Conservation (phyloP, 768 basidiomycete species). For the Collybiopsis confluens region DNA sequence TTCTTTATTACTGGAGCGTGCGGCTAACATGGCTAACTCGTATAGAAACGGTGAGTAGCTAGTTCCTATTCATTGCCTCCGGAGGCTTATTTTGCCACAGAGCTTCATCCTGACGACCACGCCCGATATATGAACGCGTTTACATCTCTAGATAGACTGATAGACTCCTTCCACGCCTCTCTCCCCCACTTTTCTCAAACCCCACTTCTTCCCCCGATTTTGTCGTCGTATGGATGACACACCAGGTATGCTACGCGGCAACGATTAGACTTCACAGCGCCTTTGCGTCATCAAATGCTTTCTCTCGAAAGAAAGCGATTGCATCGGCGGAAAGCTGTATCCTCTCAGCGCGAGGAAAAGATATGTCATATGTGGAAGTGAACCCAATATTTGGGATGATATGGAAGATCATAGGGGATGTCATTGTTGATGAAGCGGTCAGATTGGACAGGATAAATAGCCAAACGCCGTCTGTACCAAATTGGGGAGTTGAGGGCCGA, state of each 20-base stretch:
- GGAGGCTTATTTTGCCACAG: slow-evolving; percentile 11
- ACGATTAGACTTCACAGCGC: slow-evolving; percentile 21
- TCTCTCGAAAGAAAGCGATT: slow-evolving; percentile 4
- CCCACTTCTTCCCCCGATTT: slow-evolving; percentile 5
- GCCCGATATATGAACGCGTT: slow-evolving; percentile 19
- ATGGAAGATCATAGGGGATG: slow-evolving; percentile 1
- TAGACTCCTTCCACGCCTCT: slow-evolving; percentile 14
- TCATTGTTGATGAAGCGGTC: not conserved
- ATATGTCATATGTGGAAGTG: slow-evolving; percentile 1
- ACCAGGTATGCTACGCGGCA: slow-evolving; percentile 22
- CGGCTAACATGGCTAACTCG: slow-evolving; percentile 11
- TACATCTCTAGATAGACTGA: slow-evolving; percentile 20
- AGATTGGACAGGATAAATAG: not conserved
- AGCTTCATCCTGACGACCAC: slow-evolving; percentile 16
- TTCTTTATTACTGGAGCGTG: slow-evolving; percentile 22
- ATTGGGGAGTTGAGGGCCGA: not conserved
- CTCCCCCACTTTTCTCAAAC: slow-evolving; percentile 10
- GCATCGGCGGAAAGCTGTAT: not conserved
- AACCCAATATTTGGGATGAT: slow-evolving; percentile 10
- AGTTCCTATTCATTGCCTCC: not conserved
- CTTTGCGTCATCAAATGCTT: slow-evolving; percentile 13
- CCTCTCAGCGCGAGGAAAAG: not conserved
- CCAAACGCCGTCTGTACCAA: not conserved
- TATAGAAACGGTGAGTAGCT: slow-evolving; percentile 16
- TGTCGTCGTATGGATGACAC: slow-evolving; percentile 19